Percentiles rank a stretch among this genome's conserved stretches.
Conservation (phyloP, 2,329 filamentous ascomycete genomes). For the Myriosclerotinia scirpicola region DNA sequence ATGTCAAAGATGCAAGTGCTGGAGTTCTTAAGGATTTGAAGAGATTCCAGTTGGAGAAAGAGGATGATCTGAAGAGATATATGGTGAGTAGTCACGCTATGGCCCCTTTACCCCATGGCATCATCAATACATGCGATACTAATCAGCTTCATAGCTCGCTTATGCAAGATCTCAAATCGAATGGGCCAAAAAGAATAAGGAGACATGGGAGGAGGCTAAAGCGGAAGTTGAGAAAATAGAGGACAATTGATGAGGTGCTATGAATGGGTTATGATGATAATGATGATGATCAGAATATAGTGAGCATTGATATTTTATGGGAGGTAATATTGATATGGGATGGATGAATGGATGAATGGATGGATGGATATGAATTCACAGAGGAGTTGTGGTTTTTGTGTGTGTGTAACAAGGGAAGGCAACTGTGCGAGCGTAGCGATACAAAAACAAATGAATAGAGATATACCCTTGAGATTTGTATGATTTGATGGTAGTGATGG, state of each 20-base stretch:
- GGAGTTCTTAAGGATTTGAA: constrained; percentile 88
- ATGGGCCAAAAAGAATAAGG: constrained; percentile 71
- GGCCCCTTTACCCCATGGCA: neutral
- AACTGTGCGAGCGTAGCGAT: constrained; percentile 15
- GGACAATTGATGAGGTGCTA: constrained; percentile 37
- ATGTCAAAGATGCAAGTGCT: constrained; percentile 88
- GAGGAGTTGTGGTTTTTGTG: constrained; percentile 1
- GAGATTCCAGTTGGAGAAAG: constrained; percentile 92
- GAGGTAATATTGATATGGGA: constrained; percentile 24
- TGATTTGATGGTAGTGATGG: neutral
- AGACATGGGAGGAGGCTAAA: constrained; percentile 72
- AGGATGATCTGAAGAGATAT: constrained; percentile 87
- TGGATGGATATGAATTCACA: neutral
- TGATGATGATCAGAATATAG: neutral
- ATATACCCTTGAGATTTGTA: constrained; percentile 15
- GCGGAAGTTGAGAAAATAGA: constrained; percentile 70
- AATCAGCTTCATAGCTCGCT: constrained; percentile 54
- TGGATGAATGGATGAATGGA: constrained; percentile 5
- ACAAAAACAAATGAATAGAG: constrained; percentile 12
- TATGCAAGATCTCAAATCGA: constrained; percentile 72
- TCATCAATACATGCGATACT: neutral
- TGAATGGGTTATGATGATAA: neutral
- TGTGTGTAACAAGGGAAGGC: constrained; percentile 7
- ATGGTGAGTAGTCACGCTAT: constrained; percentile 68
- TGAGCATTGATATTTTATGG: constrained; percentile 24